Conservation (phyloP, 208 protist genomes). For the Crithidia expoeki region DNA sequence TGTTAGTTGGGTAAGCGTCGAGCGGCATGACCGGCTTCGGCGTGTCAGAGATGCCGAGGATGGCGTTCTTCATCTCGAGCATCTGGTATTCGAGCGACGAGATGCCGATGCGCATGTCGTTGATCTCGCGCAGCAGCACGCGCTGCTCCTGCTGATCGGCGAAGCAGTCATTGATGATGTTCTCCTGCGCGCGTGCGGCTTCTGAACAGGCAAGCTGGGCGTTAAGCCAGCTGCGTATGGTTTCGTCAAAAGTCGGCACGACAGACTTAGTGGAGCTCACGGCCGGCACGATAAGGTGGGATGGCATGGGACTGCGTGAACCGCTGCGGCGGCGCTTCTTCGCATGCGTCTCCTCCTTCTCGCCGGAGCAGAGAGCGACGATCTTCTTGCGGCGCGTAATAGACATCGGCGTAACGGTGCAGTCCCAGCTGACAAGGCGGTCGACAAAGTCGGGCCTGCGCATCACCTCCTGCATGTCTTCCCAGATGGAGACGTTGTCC, state of each 20-base stretch:
- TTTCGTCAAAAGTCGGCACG: conserved; percentile 36
- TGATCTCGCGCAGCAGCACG: conserved; percentile 70
- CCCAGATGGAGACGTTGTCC: conserved; percentile 54
- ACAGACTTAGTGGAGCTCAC: conserved; percentile 23
- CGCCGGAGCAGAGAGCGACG: conserved; percentile 30
- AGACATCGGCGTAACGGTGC: conserved; percentile 69
- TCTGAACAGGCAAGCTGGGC: conserved; percentile 69
- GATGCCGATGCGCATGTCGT: conserved; percentile 72
- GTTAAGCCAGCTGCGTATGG: conserved; percentile 59
- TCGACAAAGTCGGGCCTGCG: conserved; percentile 62
- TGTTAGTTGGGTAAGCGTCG: conserved; percentile 47
- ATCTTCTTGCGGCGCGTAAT: conserved; percentile 57
- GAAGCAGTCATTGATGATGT: conserved; percentile 68
- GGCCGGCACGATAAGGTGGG: conserved; percentile 11
- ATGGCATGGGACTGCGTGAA: conserved; percentile 9
- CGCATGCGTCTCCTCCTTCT: conserved; percentile 25
- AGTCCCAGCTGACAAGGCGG: conserved; percentile 67
- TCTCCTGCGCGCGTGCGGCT: conserved; percentile 57
- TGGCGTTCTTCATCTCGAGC: conserved; percentile 55
- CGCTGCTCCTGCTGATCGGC: conserved; percentile 76
- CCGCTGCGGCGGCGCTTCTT: conserved; percentile 31
- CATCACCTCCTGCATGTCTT: conserved; percentile 66
- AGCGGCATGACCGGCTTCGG: conserved; percentile 50
- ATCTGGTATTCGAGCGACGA: conserved; percentile 62
- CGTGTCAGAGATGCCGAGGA: conserved; percentile 42